Conservation (phyloP, 805 yeast species). For the Pichia nanzhaoensis region DNA sequence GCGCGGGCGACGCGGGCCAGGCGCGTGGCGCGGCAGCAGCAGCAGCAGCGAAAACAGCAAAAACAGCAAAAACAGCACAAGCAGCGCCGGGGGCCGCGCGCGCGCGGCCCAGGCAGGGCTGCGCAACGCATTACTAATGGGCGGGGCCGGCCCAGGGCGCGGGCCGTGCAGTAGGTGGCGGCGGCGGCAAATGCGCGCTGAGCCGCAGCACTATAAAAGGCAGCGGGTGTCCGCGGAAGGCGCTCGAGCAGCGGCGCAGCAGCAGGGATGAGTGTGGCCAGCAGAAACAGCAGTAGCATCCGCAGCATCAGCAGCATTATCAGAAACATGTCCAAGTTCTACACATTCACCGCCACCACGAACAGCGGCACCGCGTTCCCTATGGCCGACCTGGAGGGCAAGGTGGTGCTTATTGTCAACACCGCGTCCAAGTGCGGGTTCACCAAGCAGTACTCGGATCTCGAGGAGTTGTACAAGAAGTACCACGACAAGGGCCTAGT, state of each 20-base stretch:
- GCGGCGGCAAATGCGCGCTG: too few relatives aligned
- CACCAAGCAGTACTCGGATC: conserved; percentile 69
- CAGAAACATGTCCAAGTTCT: conserved; percentile 47
- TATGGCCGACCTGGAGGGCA: conserved; percentile 59
- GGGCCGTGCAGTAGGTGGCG: too few relatives aligned
- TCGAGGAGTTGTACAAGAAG: conserved; percentile 61
- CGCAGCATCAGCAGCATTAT: background rate
- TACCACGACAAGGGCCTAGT: conserved; percentile 58
- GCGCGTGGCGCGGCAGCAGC: background rate
- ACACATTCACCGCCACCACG: conserved; percentile 61
- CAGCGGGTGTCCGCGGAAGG: background rate
- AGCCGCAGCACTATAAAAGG: too few relatives aligned
- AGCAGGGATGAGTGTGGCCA: too few relatives aligned
- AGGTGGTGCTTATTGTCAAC: conserved; percentile 77
- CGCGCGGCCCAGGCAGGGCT: too few relatives aligned
- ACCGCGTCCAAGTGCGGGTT: conserved; percentile 83
- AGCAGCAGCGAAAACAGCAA: too few relatives aligned
- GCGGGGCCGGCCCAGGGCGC: too few relatives aligned
- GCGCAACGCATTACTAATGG: too few relatives aligned
- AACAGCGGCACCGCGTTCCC: conserved; percentile 52
- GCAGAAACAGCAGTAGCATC: background rate
- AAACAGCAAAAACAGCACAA: too few relatives aligned
- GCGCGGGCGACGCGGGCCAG: background rate
- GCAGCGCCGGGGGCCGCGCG: too few relatives aligned
- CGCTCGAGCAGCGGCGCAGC: too few relatives aligned